A percentile compares a stretch with the other conserved stretches of the same genome.
These are phyloP conservation scores for Platanthera guangdongensis DNA, from an alignment of 106 monocot genomes.

Conservation along the genomic window DNA sequence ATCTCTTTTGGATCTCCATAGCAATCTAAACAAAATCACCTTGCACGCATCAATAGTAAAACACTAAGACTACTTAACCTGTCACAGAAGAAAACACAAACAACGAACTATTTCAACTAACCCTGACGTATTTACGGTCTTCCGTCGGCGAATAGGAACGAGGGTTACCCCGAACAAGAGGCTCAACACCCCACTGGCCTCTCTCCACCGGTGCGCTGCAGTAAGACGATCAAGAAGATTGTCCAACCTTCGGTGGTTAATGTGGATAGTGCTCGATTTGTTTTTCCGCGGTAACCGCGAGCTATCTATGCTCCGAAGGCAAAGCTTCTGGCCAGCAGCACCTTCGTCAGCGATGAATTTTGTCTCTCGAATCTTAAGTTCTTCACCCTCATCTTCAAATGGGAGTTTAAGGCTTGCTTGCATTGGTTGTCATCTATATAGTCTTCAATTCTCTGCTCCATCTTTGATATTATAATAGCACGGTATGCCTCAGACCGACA, in stretches of 20 bases:
- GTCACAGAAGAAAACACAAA: background rate
- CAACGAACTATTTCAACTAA: background rate
- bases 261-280: background rate
- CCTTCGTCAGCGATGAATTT: background rate
- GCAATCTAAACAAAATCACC: constrained; percentile 28
- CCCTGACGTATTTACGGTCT: constrained; percentile 21
- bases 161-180: constrained; percentile 19
- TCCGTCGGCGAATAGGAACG: background rate
- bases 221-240: constrained; percentile 14
- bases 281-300: background rate
- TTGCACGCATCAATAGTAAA: constrained; percentile 4
- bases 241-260: constrained; percentile 2
- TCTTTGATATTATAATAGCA: background rate
- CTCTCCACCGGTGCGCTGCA: constrained; percentile 26
- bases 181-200: constrained; percentile 33
- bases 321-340: background rate
- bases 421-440: background rate
- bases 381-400: background rate
- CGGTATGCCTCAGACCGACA: too few relatives aligned
- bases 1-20: constrained; percentile 46
- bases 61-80: background rate
- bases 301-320: background rate
- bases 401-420: background rate
- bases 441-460: background rate
- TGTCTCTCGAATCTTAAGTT: background rate